Base-by-base conservation (phyloP, 2,329 filamentous ascomycete species). In the Thelonectria discophora region DNA sequence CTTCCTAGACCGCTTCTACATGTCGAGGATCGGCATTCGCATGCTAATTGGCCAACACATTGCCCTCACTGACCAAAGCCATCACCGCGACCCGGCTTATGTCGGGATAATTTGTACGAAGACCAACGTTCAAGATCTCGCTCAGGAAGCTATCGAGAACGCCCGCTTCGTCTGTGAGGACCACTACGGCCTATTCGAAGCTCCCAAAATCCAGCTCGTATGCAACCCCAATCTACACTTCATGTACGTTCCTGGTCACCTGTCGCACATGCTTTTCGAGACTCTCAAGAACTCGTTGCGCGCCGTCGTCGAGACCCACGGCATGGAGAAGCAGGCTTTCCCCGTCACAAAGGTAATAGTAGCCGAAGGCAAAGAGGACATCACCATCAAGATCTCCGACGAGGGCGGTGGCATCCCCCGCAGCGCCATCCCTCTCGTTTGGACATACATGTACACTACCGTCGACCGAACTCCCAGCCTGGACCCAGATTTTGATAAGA, bases 371-470 rank as follows among this genome's bases (percentile, higher is more conserved):
- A 94, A 95, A 76, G 95, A 99, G 79, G 95, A 99, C 74, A 99
- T 99, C 72, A 99, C 95, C 5, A 97, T 99, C 82, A 99, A 99
- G 80, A 91, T 99, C 71, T 92, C 91, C 5, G 95, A 99, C 76
- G 95, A 99, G 79, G 95, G 95, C 61, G 95, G 95, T 66, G 95
- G 95, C 64, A 98, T 99, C 55, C 93, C 95, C 0, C 84, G 95
- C 72, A 96, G 91, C 71, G 88, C 93, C 54, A 98, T 99, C 66
- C 95, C 95, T 5, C 85, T 99, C 13, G 95, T 98, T n/a, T 99
- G 95, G 95, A 99, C 95, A 12, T 99, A 99, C 78, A 99, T 98
- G 95, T 99, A 99, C 78, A 99, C 95, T 37, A 99, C 95, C 2
- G 95, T 99, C 66, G 95, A 98, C 77, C 89, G 94, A 70, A 98